phyloP scores from a whole-genome alignment of 2,329 filamentous ascomycete species.

The Curvularia verruculosa region DNA sequence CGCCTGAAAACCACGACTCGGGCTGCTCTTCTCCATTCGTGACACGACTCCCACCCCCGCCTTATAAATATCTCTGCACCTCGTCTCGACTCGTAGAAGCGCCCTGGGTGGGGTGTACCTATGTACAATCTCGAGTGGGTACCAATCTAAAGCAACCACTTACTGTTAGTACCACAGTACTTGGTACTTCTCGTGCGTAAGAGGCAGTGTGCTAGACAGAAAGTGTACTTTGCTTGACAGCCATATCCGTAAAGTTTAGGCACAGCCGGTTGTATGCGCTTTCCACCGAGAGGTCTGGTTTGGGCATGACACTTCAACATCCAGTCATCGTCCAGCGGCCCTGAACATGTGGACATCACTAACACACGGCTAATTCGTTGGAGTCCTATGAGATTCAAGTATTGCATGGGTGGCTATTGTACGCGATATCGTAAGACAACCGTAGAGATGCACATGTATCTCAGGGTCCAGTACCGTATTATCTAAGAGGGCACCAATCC shows the following conservation, averaged over 20 bases:
- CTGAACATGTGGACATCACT: background rate
- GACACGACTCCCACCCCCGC: background rate
- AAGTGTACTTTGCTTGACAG: background rate
- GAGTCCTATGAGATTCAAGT: background rate
- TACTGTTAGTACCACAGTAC: background rate
- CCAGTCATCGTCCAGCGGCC: background rate
- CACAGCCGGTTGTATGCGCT: background rate
- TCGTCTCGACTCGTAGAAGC: conserved; percentile 6
- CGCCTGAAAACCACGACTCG: background rate
- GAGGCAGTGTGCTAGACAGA: background rate
- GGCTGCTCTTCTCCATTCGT: background rate
- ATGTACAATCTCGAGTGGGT: background rate
- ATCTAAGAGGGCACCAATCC: conserved; percentile 12
- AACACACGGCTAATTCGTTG: background rate
- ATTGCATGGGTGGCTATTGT: background rate
- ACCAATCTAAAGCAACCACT: background rate
- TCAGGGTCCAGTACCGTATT: conserved; percentile 13
- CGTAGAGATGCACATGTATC: no score
- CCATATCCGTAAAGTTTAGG: background rate
- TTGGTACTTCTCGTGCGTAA: background rate
- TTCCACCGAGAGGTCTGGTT: background rate
- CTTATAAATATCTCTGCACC: conserved; percentile 2
- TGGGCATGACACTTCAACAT: background rate
- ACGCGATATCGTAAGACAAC: background rate
- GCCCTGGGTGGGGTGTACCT: background rate